Conservation (phyloP, 768 basidiomycete genomes). For the Termitomyces sp. region DNA sequence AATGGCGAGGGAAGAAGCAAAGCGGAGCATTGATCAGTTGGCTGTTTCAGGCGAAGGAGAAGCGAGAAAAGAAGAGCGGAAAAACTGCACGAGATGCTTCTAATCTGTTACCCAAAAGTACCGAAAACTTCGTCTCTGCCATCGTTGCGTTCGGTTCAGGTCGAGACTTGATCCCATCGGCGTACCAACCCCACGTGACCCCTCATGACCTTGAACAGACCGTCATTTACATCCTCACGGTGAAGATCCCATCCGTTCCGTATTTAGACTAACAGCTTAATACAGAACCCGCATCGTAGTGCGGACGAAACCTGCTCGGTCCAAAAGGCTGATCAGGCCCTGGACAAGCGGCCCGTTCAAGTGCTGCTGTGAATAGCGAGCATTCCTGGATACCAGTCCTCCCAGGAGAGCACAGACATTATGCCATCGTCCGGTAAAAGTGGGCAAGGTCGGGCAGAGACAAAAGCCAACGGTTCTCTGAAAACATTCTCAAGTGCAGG, state of each 20-base stretch:
- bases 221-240: slow-evolving; percentile 4
- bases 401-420: slow-evolving; percentile 6
- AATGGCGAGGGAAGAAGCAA: slow-evolving; percentile 29
- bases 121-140: slow-evolving; percentile 37
- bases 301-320: slow-evolving; percentile 3
- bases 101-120: slow-evolving; percentile 31
- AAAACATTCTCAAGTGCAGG: slow-evolving; percentile 25
- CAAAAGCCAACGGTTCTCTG: slow-evolving; percentile 36
- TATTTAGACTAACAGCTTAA: background rate
- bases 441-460: slow-evolving; percentile 29
- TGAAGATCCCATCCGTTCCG: slow-evolving; percentile 3
- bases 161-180: slow-evolving; percentile 12
- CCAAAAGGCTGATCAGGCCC: slow-evolving; percentile 11
- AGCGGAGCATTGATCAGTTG: slow-evolving; percentile 42
- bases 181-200: background rate
- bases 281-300: background rate
- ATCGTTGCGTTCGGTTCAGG: slow-evolving; percentile 6
- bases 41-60: slow-evolving; percentile 33
- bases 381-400: background rate
- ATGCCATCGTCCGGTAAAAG: slow-evolving; percentile 13
- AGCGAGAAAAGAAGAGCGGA: slow-evolving; percentile 37
- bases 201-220: background rate
- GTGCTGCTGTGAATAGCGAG: background rate
- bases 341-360: background rate
- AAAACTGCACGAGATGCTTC: slow-evolving; percentile 17